A percentile compares a stretch with the other conserved stretches of the same genome.
Conservation (phyloP, 345 rosid species). For the Heritiera fomes region DNA sequence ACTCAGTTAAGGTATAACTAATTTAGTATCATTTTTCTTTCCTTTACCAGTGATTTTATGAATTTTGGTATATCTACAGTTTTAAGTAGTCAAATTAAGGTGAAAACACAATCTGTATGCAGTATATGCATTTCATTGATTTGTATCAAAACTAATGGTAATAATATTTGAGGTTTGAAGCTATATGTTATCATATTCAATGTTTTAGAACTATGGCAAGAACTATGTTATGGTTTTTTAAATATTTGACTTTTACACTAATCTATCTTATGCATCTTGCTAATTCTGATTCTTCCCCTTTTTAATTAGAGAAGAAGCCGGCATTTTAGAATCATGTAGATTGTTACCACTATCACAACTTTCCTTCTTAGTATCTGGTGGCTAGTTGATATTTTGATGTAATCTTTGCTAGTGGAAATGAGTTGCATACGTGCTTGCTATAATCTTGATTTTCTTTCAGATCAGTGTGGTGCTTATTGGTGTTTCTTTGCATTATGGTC, state of each 20-base stretch:
- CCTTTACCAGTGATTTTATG: not conserved
- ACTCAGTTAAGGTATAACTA: slow-evolving; percentile 79
- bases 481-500: slow-evolving; percentile 1
- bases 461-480: not conserved
- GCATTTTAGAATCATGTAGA: not conserved
- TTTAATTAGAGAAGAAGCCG: not conserved
- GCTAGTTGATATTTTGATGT: not conserved
- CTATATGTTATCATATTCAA: not conserved
- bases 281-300: not conserved
- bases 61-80: not conserved
- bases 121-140: not conserved
- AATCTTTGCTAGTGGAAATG: slow-evolving; percentile 2
- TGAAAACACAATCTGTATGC: not conserved
- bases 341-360: not conserved
- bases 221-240: not conserved
- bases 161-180: not conserved
- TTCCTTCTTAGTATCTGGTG: not conserved
- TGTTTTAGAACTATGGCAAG: not conserved
- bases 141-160: not conserved
- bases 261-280: not conserved
- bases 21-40: not conserved
- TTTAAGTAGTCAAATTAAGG: not conserved
- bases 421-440: not conserved
- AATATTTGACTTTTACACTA: not conserved
- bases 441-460: not conserved